Evolutionary conservation across 208 protist genomes (phyloP), one percentile per base, ranked within the genome.

Genomic region (Acanthamoeba lenticulata): DNA sequence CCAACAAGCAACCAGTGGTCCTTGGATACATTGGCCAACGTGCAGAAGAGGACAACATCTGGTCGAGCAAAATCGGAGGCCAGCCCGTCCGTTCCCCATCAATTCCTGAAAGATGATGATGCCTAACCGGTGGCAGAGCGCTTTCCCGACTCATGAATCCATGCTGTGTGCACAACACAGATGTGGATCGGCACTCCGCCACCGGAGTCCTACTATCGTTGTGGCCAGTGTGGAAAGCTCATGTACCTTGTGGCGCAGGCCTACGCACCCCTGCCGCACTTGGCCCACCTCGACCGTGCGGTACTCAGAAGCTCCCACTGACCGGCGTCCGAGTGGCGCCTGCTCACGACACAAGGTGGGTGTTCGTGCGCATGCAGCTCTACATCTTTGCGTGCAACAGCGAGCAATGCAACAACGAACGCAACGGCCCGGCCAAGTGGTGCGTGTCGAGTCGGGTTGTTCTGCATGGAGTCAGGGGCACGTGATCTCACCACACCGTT

Each of bases 351-450:
- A 0, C 15, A 1, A 36, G 32, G 19, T 24, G 29, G 24, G 36
- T 36, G 27, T 6, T 27, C 13, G 60, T 27, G 60, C 65, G 0
- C 27, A 62, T n/a, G 52, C 65, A 77, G 65, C 21, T 77, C 29
- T 77, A 77, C 65, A 77, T 77, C 65, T 77, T 77, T 77, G 65
- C 65, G 21, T 77, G 65, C 65, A 77, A 77, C 34, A 77, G 65
- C n/a, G 65, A 77, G 38, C 34, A 42, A 40, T 77, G 65, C 65
- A 77, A 77, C 65, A 77, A 11, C 65, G 65, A 77, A 21, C 65
- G 65, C 34, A 77, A 36, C 32, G 65, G 65, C 38, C 65, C 65
- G 9, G 65, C 65, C 4, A 77, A 77, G 65, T 77, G 65, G 65
- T 77, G 19, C 36, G 15, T n/a, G 52, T 60, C 52, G 15, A 60